phyloP scores from a whole-genome alignment of 2,329 filamentous ascomycete species.

The Diplodia seriata region DNA sequence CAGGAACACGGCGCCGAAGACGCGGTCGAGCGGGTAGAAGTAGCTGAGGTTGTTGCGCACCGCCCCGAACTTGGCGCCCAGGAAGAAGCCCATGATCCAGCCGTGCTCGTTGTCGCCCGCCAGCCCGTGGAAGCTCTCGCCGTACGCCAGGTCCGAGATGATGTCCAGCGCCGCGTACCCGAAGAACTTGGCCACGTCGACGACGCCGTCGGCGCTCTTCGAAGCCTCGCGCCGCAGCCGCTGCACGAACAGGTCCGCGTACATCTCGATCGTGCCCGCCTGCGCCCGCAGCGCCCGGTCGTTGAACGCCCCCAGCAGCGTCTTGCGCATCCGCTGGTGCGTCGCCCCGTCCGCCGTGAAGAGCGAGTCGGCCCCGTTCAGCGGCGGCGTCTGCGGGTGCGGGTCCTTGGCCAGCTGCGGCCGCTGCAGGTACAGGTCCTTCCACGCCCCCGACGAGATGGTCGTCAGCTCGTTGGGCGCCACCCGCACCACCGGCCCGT shows the following conservation, averaged over 20 bases:
- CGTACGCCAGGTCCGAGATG: background rate
- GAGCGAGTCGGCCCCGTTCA: slow-evolving; percentile 14
- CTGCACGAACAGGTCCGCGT: background rate
- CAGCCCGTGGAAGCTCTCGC: background rate
- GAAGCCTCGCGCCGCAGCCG: background rate
- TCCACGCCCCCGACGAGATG: slow-evolving; percentile 49
- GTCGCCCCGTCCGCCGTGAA: background rate
- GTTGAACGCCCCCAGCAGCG: background rate
- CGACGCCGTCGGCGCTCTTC: background rate
- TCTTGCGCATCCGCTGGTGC: background rate
- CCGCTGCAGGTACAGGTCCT: slow-evolving; percentile 48
- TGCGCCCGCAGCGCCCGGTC: background rate
- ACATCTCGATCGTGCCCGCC: background rate
- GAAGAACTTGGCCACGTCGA: background rate
- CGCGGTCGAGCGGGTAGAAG: background rate
- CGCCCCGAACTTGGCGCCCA: background rate
- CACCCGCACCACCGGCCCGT: slow-evolving; percentile 57
- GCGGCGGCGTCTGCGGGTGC: background rate
- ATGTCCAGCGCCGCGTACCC: background rate
- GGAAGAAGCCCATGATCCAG: slow-evolving; percentile 1
- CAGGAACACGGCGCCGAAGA: background rate
- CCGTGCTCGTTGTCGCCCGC: background rate
- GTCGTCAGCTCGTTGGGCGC: slow-evolving; percentile 58
- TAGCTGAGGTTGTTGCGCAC: background rate
- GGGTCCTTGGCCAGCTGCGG: slow-evolving; percentile 33